phyloP scores from a whole-genome alignment of 306 rosid genomes.

The Casuarina equisetifolia region DNA sequence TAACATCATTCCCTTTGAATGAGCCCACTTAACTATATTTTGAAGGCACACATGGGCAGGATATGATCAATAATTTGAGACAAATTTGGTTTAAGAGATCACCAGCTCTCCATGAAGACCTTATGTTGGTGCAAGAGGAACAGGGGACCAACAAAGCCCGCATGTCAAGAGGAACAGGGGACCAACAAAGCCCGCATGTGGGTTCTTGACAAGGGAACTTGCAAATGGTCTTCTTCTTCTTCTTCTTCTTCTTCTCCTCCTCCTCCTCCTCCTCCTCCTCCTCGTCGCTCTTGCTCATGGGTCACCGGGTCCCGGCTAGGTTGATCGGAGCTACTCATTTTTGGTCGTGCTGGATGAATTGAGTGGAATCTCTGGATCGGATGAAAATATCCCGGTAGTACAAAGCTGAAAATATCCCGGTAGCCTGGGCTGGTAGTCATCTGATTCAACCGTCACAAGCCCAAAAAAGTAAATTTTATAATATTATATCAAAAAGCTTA shows the following conservation, averaged over 20 bases:
- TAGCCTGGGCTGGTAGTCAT: too few species aligned
- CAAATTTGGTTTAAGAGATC: background rate
- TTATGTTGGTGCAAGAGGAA: conserved; percentile 22
- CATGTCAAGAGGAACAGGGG: conserved; percentile 25
- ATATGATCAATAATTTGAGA: background rate
- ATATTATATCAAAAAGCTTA: too few species aligned
- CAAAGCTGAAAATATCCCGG: too few species aligned
- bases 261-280: too few species aligned
- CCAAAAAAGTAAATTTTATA: too few species aligned
- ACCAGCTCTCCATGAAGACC: conserved; percentile 30
- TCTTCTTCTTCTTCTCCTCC: too few species aligned
- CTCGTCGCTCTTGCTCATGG: background rate
- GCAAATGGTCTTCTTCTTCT: conserved; percentile 16
- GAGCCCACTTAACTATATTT: background rate
- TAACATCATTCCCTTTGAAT: conserved; percentile 15
- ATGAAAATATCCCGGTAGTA: too few species aligned
- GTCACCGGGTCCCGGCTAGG: background rate
- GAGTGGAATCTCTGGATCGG: background rate
- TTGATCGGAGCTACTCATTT: background rate
- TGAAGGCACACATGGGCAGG: background rate
- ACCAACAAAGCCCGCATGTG: conserved; percentile 16
- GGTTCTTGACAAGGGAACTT: conserved; percentile 20
- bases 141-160: conserved; percentile 25
- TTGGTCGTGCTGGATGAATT: background rate
- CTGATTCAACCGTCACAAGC: too few species aligned